Evolutionary conservation across 2,329 filamentous ascomycete genomes (phyloP).

Genomic region (Apiospora sp.): DNA sequence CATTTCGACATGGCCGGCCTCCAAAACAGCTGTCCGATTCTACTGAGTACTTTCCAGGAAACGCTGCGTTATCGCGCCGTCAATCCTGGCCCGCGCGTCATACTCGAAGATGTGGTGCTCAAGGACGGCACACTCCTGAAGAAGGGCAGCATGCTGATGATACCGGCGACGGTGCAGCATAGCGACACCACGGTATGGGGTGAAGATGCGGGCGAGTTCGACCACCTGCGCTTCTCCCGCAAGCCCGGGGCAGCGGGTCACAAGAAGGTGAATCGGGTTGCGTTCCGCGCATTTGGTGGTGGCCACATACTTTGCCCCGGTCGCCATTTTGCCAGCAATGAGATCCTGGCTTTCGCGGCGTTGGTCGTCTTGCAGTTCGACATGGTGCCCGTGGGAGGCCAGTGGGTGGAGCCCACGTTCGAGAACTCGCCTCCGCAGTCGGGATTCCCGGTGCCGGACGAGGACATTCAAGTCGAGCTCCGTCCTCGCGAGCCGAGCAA

Average conservation of each 20-base stretch:
- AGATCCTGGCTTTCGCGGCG: slow-evolving; percentile 38
- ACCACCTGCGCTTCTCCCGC: neutral
- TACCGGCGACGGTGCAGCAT: slow-evolving; percentile 33
- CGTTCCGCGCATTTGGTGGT: slow-evolving; percentile 38
- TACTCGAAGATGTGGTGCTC: slow-evolving; percentile 37
- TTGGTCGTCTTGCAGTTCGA: slow-evolving; percentile 37
- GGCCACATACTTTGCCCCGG: slow-evolving; percentile 45
- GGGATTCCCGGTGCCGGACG: slow-evolving; percentile 35
- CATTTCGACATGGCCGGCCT: neutral
- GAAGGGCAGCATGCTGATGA: slow-evolving; percentile 34
- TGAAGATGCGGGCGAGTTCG: slow-evolving; percentile 24
- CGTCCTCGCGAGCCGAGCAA: slow-evolving; percentile 29
- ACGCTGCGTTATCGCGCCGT: slow-evolving; percentile 37
- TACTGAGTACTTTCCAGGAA: slow-evolving; percentile 42
- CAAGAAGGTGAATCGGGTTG: neutral
- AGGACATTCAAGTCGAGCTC: slow-evolving; percentile 36
- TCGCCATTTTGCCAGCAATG: slow-evolving; percentile 41
- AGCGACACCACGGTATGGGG: slow-evolving; percentile 31
- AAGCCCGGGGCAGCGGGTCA: neutral
- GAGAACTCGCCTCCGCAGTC: slow-evolving; percentile 30
- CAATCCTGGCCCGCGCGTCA: slow-evolving; percentile 32
- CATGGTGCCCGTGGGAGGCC: neutral
- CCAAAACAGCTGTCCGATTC: slow-evolving; percentile 35
- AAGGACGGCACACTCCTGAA: slow-evolving; percentile 32
- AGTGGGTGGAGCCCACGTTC: neutral